Evolutionary conservation across 495 filamentous ascomycete genomes (phyloP).

Genomic region (Talaromyces wortmannii): DNA sequence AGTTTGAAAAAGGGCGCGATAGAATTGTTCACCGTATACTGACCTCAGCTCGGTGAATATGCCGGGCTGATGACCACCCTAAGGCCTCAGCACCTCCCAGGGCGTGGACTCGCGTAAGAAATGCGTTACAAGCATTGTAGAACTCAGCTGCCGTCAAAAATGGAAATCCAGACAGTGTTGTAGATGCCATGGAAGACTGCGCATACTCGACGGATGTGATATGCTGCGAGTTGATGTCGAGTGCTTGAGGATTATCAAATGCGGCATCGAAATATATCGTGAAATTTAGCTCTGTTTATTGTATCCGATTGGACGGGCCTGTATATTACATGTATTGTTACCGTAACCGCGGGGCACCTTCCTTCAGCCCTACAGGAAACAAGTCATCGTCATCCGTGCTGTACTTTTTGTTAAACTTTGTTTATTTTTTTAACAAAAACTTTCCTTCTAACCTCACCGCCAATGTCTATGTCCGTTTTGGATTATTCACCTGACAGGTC

Average conservation of each 20-base stretch:
- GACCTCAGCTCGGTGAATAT: constrained; percentile 17
- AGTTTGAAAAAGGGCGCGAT: constrained; percentile 23
- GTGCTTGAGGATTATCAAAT: too few species aligned
- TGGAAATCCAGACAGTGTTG: constrained; percentile 34
- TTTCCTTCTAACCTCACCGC: too few species aligned
- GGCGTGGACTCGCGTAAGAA: constrained; percentile 44
- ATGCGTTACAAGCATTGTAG: constrained; percentile 48
- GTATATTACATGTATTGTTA: background rate
- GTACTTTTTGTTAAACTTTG: too few species aligned
- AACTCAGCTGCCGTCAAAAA: constrained; percentile 55
- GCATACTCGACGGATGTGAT: too few species aligned
- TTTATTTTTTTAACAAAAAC: too few species aligned
- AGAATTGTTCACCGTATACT: constrained; percentile 9
- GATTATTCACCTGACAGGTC: too few species aligned
- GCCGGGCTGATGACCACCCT: constrained; percentile 33
- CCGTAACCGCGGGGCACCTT: background rate
- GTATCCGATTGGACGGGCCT: background rate
- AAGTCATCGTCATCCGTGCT: too few species aligned
- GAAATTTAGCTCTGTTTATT: too few species aligned
- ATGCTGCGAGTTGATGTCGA: too few species aligned
- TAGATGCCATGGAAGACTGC: constrained; percentile 7
- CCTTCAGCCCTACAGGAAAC: too few species aligned
- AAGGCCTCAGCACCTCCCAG: constrained; percentile 27
- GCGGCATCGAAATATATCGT: too few species aligned
- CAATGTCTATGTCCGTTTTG: too few species aligned